Base-by-base conservation (phyloP, 306 rosid species). In the Vicia sativa region DNA sequence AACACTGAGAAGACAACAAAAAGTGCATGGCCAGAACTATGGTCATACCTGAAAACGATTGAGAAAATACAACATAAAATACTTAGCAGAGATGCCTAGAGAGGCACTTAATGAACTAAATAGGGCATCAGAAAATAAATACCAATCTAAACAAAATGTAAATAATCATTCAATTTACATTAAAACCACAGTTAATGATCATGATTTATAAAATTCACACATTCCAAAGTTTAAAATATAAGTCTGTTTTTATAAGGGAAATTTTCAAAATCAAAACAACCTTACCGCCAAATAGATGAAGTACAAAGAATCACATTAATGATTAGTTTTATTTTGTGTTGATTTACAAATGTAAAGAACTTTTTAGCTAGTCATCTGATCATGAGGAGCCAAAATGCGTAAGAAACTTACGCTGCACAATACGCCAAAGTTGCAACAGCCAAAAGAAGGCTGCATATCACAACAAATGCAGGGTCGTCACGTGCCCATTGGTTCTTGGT, bases 401-500 rank as follows among this genome's bases (percentile, higher is more conserved):
- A 44, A 75, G 82, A 78, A 76, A 87, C 97, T 90, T 88, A 95
- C 99, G 97, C 97, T 16, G 89, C 97, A 84, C 97, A 90, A 77
- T 90, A 95, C 34, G 99, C 97, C 86, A 85, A 75, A 59, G 92
- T 81, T 68, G 99, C 87, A 77, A 95, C 88, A 14, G 82, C 74
- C 86, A 95, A 73, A 82, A 95, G 96, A 84, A 95, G 87, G 80
- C 92, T 90, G 89, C 95, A 95, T 84, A 95, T 90, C 85, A 95
- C 99, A 88, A 90, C 85, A 85, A 95, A 95, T 79, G 96, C 99
- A 82, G 99, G 99, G 76, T 95, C 99, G 45, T 95, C 99, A 23
- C 99, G 99, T 64, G 99, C 97, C 99, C 99, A 95, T 80, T 95
- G 99, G 70, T 95, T 95, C 92, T 95, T 95, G 83, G 99, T 95